phyloP scores from a whole-genome alignment of 1,139 yeast genomes.

The Zygotorulaspora mrakii region DNA sequence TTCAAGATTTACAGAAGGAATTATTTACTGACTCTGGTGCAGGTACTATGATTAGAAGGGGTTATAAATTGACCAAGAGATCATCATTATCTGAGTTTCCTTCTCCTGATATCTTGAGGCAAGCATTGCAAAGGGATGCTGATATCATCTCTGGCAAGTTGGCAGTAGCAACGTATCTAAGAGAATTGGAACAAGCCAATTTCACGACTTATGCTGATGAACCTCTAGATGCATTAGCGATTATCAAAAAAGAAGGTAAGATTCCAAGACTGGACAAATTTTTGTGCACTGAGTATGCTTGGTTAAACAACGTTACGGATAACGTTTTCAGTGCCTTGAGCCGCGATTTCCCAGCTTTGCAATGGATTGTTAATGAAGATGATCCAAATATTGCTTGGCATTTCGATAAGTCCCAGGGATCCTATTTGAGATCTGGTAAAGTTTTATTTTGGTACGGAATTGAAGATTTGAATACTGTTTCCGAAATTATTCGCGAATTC shows the following conservation, averaged over 20 bases:
- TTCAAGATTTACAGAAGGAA: conserved; percentile 92
- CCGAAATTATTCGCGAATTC: conserved; percentile 63
- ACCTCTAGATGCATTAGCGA: conserved; percentile 89
- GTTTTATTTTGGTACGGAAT: conserved; percentile 95
- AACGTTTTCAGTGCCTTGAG: conserved; percentile 81
- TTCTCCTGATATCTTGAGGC: conserved; percentile 69
- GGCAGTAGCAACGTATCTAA: conserved; percentile 79
- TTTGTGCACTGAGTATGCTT: conserved; percentile 82
- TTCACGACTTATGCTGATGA: conserved; percentile 93
- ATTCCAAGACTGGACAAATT: conserved; percentile 83
- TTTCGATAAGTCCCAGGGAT: conserved; percentile 90
- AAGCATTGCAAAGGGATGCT: conserved; percentile 72
- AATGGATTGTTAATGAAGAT: conserved; percentile 88
- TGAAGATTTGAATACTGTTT: conserved; percentile 56
- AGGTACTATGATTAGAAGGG: conserved; percentile 96
- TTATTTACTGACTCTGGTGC: conserved; percentile 98
- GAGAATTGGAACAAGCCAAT: conserved; percentile 55
- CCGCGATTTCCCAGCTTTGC: conserved; percentile 68
- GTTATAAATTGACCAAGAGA: conserved; percentile 79
- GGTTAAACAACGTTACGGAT: conserved; percentile 97
- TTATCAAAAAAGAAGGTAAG: conserved; percentile 49
- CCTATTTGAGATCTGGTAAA: conserved; percentile 83
- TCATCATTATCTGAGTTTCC: conserved; percentile 63
- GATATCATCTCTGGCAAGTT: conserved; percentile 66
- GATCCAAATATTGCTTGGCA: conserved; percentile 91